Evolutionary conservation across 2,329 filamentous ascomycete genomes (phyloP).

Genomic region (Phaeophleospora eucalypticola): DNA sequence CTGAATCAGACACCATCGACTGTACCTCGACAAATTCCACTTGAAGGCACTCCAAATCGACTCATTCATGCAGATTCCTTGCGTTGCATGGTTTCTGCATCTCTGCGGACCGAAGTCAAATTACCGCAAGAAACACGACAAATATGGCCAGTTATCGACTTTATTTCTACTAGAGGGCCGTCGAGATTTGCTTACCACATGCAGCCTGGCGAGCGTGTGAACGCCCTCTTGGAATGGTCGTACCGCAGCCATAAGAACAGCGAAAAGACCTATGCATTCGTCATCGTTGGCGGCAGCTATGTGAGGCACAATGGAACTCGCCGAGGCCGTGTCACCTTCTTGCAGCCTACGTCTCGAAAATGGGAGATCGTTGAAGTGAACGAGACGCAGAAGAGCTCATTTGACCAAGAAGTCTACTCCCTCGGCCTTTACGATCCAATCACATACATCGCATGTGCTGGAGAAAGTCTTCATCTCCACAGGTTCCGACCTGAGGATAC

Average conservation of each 20-base stretch:
- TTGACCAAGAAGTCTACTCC: slow-evolving; percentile 52
- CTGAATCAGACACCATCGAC: slow-evolving; percentile 14
- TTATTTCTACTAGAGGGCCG: slow-evolving; percentile 30
- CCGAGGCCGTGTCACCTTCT: slow-evolving; percentile 46
- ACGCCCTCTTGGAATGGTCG: slow-evolving; percentile 61
- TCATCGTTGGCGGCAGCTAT: slow-evolving; percentile 52
- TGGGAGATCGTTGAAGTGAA: slow-evolving; percentile 52
- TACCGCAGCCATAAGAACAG: slow-evolving; percentile 34
- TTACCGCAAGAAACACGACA: slow-evolving; percentile 33
- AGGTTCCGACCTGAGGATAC: slow-evolving; percentile 32
- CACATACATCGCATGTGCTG: slow-evolving; percentile 51
- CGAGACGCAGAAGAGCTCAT: slow-evolving; percentile 43
- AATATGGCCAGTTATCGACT: slow-evolving; percentile 44
- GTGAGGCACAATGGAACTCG: slow-evolving; percentile 36
- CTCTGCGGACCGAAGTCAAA: slow-evolving; percentile 34
- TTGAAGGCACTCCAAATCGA: slow-evolving; percentile 29
- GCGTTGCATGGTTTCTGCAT: slow-evolving; percentile 48
- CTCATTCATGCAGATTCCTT: slow-evolving; percentile 28
- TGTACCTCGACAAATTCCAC: slow-evolving; percentile 28
- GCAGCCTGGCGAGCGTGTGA: slow-evolving; percentile 55
- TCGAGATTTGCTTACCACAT: slow-evolving; percentile 39
- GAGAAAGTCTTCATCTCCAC: slow-evolving; percentile 39
- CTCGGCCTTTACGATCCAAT: slow-evolving; percentile 53
- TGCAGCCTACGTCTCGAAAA: slow-evolving; percentile 26
- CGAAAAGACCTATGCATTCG: slow-evolving; percentile 57